phyloP scores from a whole-genome alignment of 768 basidiomycete genomes.

The Podaxis sp. region DNA sequence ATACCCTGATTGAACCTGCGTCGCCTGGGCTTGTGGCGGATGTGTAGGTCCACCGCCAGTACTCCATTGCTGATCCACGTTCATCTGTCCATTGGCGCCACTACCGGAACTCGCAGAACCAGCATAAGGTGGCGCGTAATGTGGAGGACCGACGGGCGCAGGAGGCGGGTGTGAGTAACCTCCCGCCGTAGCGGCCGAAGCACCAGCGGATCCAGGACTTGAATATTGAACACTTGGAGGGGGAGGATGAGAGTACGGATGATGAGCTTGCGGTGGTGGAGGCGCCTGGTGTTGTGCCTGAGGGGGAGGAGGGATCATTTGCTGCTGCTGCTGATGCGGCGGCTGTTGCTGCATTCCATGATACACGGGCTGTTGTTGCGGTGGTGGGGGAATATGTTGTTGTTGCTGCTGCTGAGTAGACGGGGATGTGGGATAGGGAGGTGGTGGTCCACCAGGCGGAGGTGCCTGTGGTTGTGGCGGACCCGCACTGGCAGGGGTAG shows the following conservation, averaged over 20 bases:
- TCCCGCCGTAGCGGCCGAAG: background rate
- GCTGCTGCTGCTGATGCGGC: constrained; percentile 22
- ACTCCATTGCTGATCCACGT: background rate
- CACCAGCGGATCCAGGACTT: background rate
- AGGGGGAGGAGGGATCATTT: constrained; percentile 19
- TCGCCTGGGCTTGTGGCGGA: constrained; percentile 25
- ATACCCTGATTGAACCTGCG: constrained; percentile 24
- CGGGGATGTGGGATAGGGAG: constrained; percentile 13
- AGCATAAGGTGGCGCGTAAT: constrained; percentile 15
- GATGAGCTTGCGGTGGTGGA: constrained; percentile 25
- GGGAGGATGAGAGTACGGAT: constrained; percentile 21
- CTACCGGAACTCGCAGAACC: constrained; percentile 4
- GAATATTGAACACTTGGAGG: constrained; percentile 14
- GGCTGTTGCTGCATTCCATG: constrained; percentile 21
- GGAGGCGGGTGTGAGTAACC: constrained; percentile 4
- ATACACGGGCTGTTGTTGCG: constrained; percentile 17
- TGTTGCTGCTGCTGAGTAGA: constrained; percentile 17
- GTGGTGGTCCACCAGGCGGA: constrained; percentile 17
- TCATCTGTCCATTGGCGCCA: background rate
- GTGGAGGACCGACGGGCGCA: constrained; percentile 6
- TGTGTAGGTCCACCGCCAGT: background rate
- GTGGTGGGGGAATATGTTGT: constrained; percentile 20
- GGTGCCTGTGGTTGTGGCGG: constrained; percentile 23
- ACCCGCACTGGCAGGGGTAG: constrained; percentile 19
- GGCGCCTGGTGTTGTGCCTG: constrained; percentile 22